phyloP scores from a whole-genome alignment of 2,329 filamentous ascomycete species.

The Aspergillus udagawae region DNA sequence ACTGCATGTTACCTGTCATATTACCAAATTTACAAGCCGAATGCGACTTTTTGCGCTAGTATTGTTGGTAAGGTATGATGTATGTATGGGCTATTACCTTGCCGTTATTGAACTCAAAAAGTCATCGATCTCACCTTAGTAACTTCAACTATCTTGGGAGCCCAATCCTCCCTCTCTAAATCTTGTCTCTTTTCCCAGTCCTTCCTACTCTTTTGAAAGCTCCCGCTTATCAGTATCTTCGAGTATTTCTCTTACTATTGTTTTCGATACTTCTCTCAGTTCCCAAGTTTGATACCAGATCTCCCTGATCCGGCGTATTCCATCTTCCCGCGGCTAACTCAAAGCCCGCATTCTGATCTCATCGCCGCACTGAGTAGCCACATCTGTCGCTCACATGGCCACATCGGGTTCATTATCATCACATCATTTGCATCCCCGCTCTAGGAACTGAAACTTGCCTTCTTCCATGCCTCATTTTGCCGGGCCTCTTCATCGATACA shows the following conservation, averaged over 20 bases:
- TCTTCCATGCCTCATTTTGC: slow-evolving; percentile 4
- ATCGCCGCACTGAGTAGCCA: slow-evolving; percentile 18
- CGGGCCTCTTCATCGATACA: not conserved
- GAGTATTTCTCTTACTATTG: not conserved
- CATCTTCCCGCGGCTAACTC: slow-evolving; percentile 17
- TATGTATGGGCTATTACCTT: not conserved
- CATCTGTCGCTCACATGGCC: slow-evolving; percentile 27
- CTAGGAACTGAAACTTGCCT: slow-evolving; percentile 9
- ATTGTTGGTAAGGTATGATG: not conserved
- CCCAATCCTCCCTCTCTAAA: slow-evolving; percentile 1
- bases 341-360: slow-evolving; percentile 21
- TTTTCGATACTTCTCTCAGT: not conserved
- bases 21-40: not conserved
- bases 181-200: not conserved
- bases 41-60: not conserved
- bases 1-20: not conserved
- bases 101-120: slow-evolving; percentile 5
- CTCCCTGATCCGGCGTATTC: slow-evolving; percentile 5
- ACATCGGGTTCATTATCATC: slow-evolving; percentile 18
- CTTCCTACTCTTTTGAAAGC: not conserved
- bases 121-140: slow-evolving; percentile 4
- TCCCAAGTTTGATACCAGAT: not conserved
- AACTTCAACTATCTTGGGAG: slow-evolving; percentile 10
- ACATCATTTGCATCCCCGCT: slow-evolving; percentile 7
- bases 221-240: not conserved